A percentile compares a stretch with the other conserved stretches of the same genome.
Conservation (phyloP, 805 yeast species). For the Alloascoidea hylecoeti region DNA sequence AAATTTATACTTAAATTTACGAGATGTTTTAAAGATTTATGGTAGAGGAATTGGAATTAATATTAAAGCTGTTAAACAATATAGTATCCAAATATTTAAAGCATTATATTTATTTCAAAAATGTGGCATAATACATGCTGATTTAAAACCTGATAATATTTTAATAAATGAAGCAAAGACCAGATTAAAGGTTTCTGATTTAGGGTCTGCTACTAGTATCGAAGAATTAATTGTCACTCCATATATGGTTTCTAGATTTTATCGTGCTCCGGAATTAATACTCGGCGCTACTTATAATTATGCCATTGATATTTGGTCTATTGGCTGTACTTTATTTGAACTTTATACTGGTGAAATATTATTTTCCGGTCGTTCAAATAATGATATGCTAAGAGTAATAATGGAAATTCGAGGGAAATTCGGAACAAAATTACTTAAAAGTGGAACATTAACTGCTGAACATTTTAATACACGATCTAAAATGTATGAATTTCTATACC, state of each 20-base stretch:
- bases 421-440: conserved; percentile 14
- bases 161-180: conserved; percentile 47
- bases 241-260: conserved; percentile 41
- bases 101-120: conserved; percentile 57
- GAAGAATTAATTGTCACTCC: conserved; percentile 14
- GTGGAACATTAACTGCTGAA: conserved; percentile 11
- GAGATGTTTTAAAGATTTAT: conserved; percentile 61
- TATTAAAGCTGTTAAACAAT: conserved; percentile 51
- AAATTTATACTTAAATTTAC: conserved; percentile 60
- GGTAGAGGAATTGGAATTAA: conserved; percentile 76
- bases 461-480: conserved; percentile 15
- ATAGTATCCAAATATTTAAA: conserved; percentile 59
- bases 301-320: conserved; percentile 88
- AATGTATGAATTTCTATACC: conserved; percentile 9
- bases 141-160: conserved; percentile 84
- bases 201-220: conserved; percentile 59
- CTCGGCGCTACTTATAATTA: conserved; percentile 45
- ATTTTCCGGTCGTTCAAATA: conserved; percentile 84
- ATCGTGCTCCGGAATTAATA: conserved; percentile 68
- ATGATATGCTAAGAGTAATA: conserved; percentile 31
- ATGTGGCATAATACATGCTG: conserved; percentile 74
- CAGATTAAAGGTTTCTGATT: conserved; percentile 73
- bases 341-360: conserved; percentile 86
- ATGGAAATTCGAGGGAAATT: conserved; percentile 17
- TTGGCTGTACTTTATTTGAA: conserved; percentile 87